Evolutionary conservation across 1,139 yeast species (phyloP).

Genomic region (Magnusiomyces magnusii): DNA sequence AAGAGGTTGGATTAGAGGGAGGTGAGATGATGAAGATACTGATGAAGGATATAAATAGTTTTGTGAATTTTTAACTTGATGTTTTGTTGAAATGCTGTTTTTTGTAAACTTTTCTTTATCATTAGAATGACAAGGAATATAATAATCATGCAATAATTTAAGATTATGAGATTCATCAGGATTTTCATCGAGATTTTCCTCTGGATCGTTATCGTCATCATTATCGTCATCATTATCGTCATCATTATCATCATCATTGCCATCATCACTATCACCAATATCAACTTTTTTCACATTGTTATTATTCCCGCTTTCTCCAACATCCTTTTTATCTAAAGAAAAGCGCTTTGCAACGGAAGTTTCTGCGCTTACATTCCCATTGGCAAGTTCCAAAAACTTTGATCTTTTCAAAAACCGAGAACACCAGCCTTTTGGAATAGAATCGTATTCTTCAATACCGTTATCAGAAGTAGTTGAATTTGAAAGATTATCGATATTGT

Average conservation of each 20-base stretch:
- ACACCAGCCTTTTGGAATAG: conserved; percentile 18
- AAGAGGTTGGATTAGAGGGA: background rate
- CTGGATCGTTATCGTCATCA: background rate
- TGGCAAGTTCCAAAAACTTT: background rate
- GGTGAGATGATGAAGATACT: background rate
- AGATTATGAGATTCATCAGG: background rate
- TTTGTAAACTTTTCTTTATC: background rate
- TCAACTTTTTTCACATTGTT: background rate
- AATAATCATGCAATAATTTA: background rate
- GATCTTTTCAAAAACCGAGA: conserved; percentile 15
- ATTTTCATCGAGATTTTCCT: background rate
- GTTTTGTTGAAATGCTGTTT: background rate
- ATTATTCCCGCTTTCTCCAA: background rate
- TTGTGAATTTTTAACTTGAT: background rate
- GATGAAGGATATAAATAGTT: background rate
- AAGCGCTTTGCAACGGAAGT: background rate
- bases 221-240: background rate
- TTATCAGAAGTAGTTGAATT: background rate
- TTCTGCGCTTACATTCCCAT: background rate
- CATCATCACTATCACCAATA: background rate
- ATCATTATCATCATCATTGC: too few relatives aligned
- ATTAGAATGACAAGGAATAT: background rate
- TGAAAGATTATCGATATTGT: background rate
- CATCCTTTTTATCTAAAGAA: background rate
- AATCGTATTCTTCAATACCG: conserved; percentile 5